Evolutionary conservation across 192 early-diverging fungal species (phyloP), one percentile per base, ranked within the genome.

Genomic region (Phlyctochytrium planicorne): DNA sequence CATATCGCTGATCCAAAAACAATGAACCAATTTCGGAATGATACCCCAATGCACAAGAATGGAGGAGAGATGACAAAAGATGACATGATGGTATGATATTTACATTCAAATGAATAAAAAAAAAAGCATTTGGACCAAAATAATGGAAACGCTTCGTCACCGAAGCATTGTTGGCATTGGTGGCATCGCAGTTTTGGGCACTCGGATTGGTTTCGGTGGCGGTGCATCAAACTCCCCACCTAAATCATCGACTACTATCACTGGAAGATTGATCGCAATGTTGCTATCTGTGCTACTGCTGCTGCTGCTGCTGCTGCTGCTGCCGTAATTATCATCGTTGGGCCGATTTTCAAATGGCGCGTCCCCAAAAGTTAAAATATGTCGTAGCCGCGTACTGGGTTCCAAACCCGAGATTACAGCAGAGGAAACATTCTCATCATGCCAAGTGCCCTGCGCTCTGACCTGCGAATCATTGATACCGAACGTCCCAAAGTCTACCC

Each of bases 131-230:
- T n/a, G n/a, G n/a, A n/a, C n/a, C n/a, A n/a, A n/a, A n/a, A n/a
- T n/a, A n/a, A n/a, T n/a, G n/a, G n/a, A n/a, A n/a, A n/a, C n/a
- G n/a, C n/a, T n/a, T 50, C 40, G 40, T 50, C 40, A n/a, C 10
- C 12, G 40, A 14, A n/a, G 40, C 40, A 50, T 50, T n/a, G 40
- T 50, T 50, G 40, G 37, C 37, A 56, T 23, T 34, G 70, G 70
- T 29, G 71, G 71, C 66, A 73, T 47, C 4, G 66, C 40, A 3
- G 71, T 73, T 14, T 66, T 34, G 16, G 71, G 71, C 30, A n/a
- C n/a, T n/a, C n/a, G n/a, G n/a, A 70, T 36, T 35, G 52, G 52
- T 33, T 25, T 71, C 34, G 2, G 23, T 34, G 59, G 25, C 25
- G 52, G 61, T 4, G 23, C 53, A 30, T n/a, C 23, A 24, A 30